Base-by-base conservation (phyloP, 2,329 filamentous ascomycete genomes). In the Hymenoscyphus repandus region DNA sequence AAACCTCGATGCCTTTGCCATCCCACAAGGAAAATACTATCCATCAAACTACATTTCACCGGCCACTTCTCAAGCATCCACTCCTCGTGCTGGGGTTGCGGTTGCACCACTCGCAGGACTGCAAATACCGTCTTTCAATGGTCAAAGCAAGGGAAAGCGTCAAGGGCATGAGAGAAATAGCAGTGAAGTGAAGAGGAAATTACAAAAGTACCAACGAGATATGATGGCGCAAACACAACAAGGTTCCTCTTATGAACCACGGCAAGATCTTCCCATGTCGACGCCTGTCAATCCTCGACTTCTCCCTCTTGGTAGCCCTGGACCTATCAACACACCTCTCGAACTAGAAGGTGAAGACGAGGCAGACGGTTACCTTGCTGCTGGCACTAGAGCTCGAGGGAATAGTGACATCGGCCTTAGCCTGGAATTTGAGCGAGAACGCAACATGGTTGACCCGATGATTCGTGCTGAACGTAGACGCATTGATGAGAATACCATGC, bases 21-120 rank as follows among this genome's bases (percentile, higher is more conserved):
- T 80, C 31, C 77, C 79, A 0, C 70, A 81, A 66, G 80, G 80
- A 20, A 83, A 83, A 66, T 84, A 83, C 59, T 82, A 83, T 52
- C 80, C 80, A 0, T 75, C 78, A 22, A 83, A 83, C 65, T 83
- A 81, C 58, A 77, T 80, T 57, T 70, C 45, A 68, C 51, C 52
- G 12, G 66, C 45, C 41, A 54, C 34, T 56, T 13, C 60, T 54
- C n/a, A 52, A 55, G n/a, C 55, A 62, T 42, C 56, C 6, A 54
- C 54, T 27, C 50, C 57, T 5, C 45, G 54, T 4, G 37, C 51
- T 11, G 38, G 49, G 30, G 27, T 48, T n/a, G 20, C 27, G 58
- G 65, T 37, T 51, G 61, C 39, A 49, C 67, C 45, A 58, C 68
- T n/a, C 61, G 65, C 46, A 59, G 54, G 54, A 18, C 51, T 64